Base-by-base conservation (phyloP, 306 rosid species). In the Castanea mollissima region DNA sequence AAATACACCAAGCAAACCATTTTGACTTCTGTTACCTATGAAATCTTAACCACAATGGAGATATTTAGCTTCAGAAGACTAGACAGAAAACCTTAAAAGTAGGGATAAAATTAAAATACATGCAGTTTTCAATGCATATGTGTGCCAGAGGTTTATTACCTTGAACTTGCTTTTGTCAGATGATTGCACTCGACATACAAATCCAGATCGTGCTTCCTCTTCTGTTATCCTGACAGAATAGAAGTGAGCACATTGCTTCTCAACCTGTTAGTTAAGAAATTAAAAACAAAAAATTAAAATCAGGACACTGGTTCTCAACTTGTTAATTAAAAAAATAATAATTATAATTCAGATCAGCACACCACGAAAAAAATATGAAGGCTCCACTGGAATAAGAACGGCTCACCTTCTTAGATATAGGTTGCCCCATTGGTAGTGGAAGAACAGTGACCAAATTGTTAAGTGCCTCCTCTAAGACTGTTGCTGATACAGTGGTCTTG, bases 161-260 rank as follows among this genome's bases (percentile, higher is more conserved):
- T 96, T 96, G 80, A 96, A 93, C 86, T 96, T 96, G 96, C 99
- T 96, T 88, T 90, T 93, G 83, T 93, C 99, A 7, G 96, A 82
- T 55, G 99, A 90, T 16, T 89, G 94, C 21, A 96, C 99, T 86
- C 93, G 97, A 83, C 99, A 96, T 74, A 96, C 96, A 84, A 96
- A 87, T 77, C 99, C 99, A 87, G 92, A 93, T 32, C 70, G 90
- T 52, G 92, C 88, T 68, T 96, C 96, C 81, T 83, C 97, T 86
- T 93, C 99, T 71, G 89, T 82, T 77, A 96, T 83, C 77, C 88
- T 88, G 71, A 96, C 92, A 69, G 94, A 82, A 87, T 90, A 96
- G 83, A 96, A 93, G 87, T 96, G 99, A 79, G 98, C 98, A 85
- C 91, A 88, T 85, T 96, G 99, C 92, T 93, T 96, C 86, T 96